Evolutionary conservation across 345 rosid species (phyloP), one percentile per base, ranked within the genome.

Genomic region (Syzygium jambos): DNA sequence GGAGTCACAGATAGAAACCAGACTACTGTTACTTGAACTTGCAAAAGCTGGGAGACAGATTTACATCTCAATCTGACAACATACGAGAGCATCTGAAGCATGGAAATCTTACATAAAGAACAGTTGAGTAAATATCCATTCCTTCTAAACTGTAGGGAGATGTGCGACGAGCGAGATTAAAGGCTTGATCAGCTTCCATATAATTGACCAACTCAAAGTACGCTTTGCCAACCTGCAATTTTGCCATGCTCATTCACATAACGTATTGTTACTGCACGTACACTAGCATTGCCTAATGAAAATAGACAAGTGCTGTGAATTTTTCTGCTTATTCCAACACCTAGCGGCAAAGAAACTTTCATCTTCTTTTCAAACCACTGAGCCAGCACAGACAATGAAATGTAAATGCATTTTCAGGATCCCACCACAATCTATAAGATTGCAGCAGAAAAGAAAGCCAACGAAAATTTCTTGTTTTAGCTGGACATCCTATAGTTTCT

Each of bases 111-210:
- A 98, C 99, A 90, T 94, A 98, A 85, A 98, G 95, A 87, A 95
- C 98, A 25, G 99, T 96, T 57, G 99, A 98, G 92, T 98, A 96
- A 88, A 94, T 91, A 92, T 98, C 99, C 98, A 96, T 91, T 88
- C 97, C 99, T 93, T 98, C 99, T 91, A 98, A 95, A 91, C 95
- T 93, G 90, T 98, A 95, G 84, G 98, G 98, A 83, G 99, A 94
- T 87, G 92, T 89, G 87, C 87, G 94, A 59, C 96, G 98, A 52
- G 99, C 96, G 88, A 93, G 98, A 91, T 90, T 93, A 90, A 96
- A 96, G 65, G 96, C 96, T 88, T 90, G 93, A 73, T 94, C 98
- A 80, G 99, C 99, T 93, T 98, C 99, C 88, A 95, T 90, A 91
- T 98, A 98, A 92, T 96, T 96, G 85, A 98, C 96, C 91, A 96